Conservation (phyloP, 177 flowering plant genomes). For the Vitis hybrid region DNA sequence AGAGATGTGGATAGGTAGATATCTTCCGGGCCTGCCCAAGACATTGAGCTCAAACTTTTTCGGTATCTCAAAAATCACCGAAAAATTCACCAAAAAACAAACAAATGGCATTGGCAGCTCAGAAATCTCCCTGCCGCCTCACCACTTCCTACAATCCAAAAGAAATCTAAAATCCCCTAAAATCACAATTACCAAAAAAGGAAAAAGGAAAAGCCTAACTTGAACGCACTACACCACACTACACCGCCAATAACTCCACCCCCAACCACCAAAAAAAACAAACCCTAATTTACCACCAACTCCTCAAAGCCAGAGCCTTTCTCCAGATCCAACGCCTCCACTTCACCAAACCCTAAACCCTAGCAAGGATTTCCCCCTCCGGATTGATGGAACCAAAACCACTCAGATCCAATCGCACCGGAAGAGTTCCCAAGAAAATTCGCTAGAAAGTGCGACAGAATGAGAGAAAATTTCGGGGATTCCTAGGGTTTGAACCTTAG, state of each 20-base stretch:
- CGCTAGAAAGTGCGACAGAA: slow-evolving; percentile 1
- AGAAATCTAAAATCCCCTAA: background rate
- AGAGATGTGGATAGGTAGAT: slow-evolving; percentile 75
- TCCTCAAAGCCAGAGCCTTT: background rate
- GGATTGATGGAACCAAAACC: slow-evolving; percentile 15
- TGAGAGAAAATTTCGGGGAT: background rate
- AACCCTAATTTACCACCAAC: slow-evolving; percentile 1
- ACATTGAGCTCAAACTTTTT: slow-evolving; percentile 46
- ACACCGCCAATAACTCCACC: background rate
- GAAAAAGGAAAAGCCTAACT: background rate
- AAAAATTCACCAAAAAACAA: slow-evolving; percentile 31
- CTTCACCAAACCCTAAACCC: slow-evolving; percentile 15
- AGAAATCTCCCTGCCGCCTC: slow-evolving; percentile 12
- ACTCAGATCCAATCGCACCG: slow-evolving; percentile 30
- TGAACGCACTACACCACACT: too few species aligned
- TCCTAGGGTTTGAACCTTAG: slow-evolving; percentile 6
- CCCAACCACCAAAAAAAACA: background rate
- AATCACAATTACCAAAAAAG: background rate
- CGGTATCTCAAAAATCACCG: slow-evolving; percentile 53
- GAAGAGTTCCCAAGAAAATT: slow-evolving; percentile 10
- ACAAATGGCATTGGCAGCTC: slow-evolving; percentile 64
- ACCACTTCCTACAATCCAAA: slow-evolving; percentile 8
- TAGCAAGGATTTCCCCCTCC: slow-evolving; percentile 10
- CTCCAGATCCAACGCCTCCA: too few species aligned
- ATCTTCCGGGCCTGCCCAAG: slow-evolving; percentile 86